These are phyloP conservation scores for Dorcoceras hygrometricum DNA, from an alignment of 257 asterid species.

Conservation along the genomic window DNA sequence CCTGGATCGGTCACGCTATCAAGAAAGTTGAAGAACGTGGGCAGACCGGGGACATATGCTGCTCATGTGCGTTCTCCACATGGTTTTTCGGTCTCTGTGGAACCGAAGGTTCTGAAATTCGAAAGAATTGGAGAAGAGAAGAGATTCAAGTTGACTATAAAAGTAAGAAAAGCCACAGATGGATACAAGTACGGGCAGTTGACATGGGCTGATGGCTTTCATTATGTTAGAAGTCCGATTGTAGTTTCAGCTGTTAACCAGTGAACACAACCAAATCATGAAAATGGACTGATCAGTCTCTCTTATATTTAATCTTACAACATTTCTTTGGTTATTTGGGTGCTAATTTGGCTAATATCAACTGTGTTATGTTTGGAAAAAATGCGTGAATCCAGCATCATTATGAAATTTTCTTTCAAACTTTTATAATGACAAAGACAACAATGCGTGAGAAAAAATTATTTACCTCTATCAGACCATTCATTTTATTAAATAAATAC, in stretches of 20 bases:
- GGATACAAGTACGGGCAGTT: conserved; percentile 39
- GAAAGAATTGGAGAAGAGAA: conserved; percentile 48
- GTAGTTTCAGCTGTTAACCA: conserved; percentile 8
- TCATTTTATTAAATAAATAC: too few relatives aligned
- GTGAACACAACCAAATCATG: neutral
- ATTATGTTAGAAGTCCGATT: conserved; percentile 48
- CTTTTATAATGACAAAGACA: too few relatives aligned
- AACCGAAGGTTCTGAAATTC: conserved; percentile 36
- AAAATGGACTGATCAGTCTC: neutral
- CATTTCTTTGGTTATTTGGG: neutral
- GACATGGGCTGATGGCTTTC: conserved; percentile 49
- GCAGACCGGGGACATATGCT: conserved; percentile 39
- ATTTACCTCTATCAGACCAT: too few relatives aligned
- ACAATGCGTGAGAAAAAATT: too few relatives aligned
- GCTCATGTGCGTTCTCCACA: conserved; percentile 34
- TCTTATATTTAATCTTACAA: neutral
- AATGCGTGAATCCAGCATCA: too few relatives aligned
- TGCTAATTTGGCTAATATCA: too few relatives aligned
- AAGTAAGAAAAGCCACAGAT: neutral
- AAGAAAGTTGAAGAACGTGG: conserved; percentile 53
- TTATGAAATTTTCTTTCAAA: too few relatives aligned
- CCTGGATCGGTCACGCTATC: conserved; percentile 24
- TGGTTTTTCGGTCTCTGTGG: conserved; percentile 31
- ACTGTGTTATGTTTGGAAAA: too few relatives aligned
- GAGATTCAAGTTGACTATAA: conserved; percentile 35